Percentiles rank a stretch among this genome's conserved stretches.
Conservation (phyloP, 768 basidiomycete genomes). For the Boletus rubropictus region DNA sequence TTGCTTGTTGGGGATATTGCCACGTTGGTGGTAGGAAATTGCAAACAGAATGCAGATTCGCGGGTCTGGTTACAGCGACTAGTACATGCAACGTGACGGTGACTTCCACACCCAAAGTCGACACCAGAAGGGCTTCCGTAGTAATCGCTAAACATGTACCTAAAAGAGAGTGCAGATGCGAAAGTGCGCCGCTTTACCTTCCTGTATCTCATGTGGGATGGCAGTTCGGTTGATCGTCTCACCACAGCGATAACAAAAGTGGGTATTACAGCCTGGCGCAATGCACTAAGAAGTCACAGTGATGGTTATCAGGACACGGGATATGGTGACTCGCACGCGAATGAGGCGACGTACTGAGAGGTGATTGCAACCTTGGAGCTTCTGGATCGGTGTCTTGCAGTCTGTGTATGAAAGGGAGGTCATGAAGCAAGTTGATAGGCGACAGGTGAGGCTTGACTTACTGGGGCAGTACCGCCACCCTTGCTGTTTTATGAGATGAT, state of each 20-base stretch:
- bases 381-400: constrained; percentile 48
- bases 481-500: constrained; percentile 42
- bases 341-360: constrained; percentile 42
- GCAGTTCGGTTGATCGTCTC: constrained; percentile 39
- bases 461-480: constrained; percentile 67
- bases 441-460: constrained; percentile 12
- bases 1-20: no score
- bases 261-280: constrained; percentile 53
- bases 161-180: constrained; percentile 26
- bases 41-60: not conserved
- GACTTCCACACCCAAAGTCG: no score
- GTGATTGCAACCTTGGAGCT: constrained; percentile 50
- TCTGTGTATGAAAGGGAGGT: constrained; percentile 20
- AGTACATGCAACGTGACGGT: not conserved
- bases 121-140: not conserved
- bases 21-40: no score
- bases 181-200: constrained; percentile 32
- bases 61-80: not conserved
- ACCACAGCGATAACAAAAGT: constrained; percentile 52
- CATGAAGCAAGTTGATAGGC: not conserved
- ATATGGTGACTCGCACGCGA: not conserved
- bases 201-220: constrained; percentile 27
- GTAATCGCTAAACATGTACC: not conserved
- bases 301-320: not conserved
- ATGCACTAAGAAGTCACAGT: constrained; percentile 36